Base-by-base conservation (phyloP, 2,329 filamentous ascomycete genomes). In the Magnaporthiopsis incrustans region DNA sequence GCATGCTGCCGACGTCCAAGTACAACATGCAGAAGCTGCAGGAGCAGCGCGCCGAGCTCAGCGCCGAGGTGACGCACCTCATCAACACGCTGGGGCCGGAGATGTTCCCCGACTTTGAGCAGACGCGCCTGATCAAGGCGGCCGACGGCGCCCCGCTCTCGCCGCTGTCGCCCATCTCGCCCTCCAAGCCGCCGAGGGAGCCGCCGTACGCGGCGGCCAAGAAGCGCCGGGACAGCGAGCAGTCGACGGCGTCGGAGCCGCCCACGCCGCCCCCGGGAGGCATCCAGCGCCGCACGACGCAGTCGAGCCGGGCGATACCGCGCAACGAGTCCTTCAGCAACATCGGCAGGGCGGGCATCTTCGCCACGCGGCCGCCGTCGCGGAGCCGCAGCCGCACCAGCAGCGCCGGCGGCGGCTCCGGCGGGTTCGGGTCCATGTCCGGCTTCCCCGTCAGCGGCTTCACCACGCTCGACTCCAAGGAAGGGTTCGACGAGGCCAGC, bases 1-100 rank as follows among this genome's bases (percentile, higher is more conserved):
- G 91, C 68, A 83, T 98, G 71, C 89, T 90, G 70, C 95, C 95
- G 1, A 87, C 87, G 5, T 94, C 91, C 1, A 89, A 87, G 74
- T 96, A 93, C 77, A 91, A 89, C 65, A 85, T 99, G 61, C 85
- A 91, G 67, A 89, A 89, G 70, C 84, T 99, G 62, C 87, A 92
- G 65, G 78, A 85, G 68, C 82, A 85, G 66, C 87, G 95, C 63
- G 88, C 85, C 32, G 83, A 89, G 67, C 84, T 99, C 60, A 91
- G 91, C 65, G 82, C 85, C 12, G 85, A 95, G 72, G 92, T 99
- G 56, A 97, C 93, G 1, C 87, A 95, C 3, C 82, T 96, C 60
- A 97, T 99, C 81, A 98, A 99, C 76, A 92, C 90, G 25, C 86
- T 99, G 15, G 95, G 95, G 0, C 95, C 95, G 0, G 93, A 98